Evolutionary conservation across 352 stramenopile species (phyloP), one percentile per base, ranked within the genome.

Genomic region (Globisporangium recalcitrans): DNA sequence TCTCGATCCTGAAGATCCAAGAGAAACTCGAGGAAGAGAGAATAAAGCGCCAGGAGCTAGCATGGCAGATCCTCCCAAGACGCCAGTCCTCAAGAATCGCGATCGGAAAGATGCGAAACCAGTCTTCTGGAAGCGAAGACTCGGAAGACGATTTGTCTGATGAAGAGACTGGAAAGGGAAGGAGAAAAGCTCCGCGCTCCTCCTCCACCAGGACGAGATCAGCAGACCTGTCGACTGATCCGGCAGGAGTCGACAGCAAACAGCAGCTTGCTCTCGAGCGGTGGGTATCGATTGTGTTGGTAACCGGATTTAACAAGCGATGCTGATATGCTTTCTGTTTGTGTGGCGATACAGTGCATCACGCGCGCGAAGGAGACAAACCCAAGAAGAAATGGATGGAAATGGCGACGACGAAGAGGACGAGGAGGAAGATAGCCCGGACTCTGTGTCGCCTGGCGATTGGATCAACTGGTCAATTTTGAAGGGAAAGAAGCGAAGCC

Each of bases 81-180:
- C 76, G 86, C 9, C 80, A 92, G 60, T 95, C 86, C 26, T 95
- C 86, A 32, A 82, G 86, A 9, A 88, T 93, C 29, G 86, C 86
- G 24, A 92, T 93, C 10, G 74, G 74, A 4, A 84, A 76, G 63
- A 91, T 95, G 71, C 89, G 81, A 34, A 74, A 58, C 19, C 84
- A 95, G 53, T 84, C 78, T 40, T 73, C 67, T 46, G 69, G 73
- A 3, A 67, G 52, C 26, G 78, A 71, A 5, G 71, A 81, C 0
- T 92, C 79, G 0, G 82, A 80, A 24, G 57, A 53, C 29, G 54
- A 51, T 7, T 46, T 52, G 13, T 67, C 60, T 1, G 77, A 80
- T n/a, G 70, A 66, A 22, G 72, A 77, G 61, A 47, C 52, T 31
- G 42, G 24, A 42, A 47, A 32, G 16, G 22, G 42, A 16, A 38